Conservation (phyloP, 371 early-diverging fungal species). For the Lichtheimia corymbifera region DNA sequence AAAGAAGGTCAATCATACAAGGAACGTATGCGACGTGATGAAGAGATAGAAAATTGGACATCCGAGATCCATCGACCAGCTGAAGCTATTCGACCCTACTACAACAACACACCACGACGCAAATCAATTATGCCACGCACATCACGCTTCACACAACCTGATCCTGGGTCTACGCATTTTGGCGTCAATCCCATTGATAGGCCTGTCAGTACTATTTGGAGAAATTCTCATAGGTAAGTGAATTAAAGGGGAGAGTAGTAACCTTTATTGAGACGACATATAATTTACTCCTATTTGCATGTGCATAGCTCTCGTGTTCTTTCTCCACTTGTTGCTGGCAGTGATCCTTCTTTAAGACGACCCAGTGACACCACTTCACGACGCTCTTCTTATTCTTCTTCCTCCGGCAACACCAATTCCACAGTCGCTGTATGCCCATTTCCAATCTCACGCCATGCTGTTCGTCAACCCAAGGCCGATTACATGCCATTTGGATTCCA, state of each 20-base stretch:
- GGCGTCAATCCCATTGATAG: slow-evolving; percentile 16
- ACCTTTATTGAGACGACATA: no score
- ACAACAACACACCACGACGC: slow-evolving; percentile 22
- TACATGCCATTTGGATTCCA: slow-evolving; percentile 71
- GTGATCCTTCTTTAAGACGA: slow-evolving; percentile 22
- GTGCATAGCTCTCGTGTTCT: no score
- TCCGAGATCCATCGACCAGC: slow-evolving; percentile 51
- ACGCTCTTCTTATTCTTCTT: slow-evolving; percentile 44
- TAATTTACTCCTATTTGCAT: no score
- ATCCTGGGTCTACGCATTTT: slow-evolving; percentile 43
- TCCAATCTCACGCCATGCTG: slow-evolving; percentile 35
- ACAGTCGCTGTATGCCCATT: slow-evolving; percentile 34
- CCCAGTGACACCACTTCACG: slow-evolving; percentile 30
- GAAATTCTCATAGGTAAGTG: slow-evolving; percentile 30
- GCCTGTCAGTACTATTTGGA: slow-evolving; percentile 39
- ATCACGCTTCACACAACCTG: slow-evolving; percentile 47
- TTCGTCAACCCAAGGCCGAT: slow-evolving; percentile 50
- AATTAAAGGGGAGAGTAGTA: no score
- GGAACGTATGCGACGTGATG: slow-evolving; percentile 55
- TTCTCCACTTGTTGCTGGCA: slow-evolving; percentile 1
- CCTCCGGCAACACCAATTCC: slow-evolving; percentile 14
- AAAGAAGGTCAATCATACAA: slow-evolving; percentile 50
- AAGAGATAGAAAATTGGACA: slow-evolving; percentile 65
- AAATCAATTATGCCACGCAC: slow-evolving; percentile 41
- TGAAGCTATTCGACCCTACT: slow-evolving; percentile 28